Conservation (phyloP, 805 yeast genomes). For the Saccharomyces paradoxus region DNA sequence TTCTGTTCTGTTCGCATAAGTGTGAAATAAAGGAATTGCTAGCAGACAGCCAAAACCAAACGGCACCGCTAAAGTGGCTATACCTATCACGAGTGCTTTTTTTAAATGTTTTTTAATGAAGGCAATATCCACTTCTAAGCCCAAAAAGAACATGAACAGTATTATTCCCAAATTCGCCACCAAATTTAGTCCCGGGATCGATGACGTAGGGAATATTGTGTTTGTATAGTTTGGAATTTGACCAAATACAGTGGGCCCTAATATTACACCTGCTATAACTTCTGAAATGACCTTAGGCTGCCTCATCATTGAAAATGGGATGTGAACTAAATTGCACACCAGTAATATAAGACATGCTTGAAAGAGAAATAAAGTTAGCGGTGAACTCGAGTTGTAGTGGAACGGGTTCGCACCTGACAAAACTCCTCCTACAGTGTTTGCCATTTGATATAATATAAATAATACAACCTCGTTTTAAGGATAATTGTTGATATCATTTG, state of each 20-base stretch:
- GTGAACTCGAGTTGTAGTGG: conserved; percentile 47
- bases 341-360: conserved; percentile 57
- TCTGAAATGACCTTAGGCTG: conserved; percentile 82
- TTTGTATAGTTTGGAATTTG: conserved; percentile 57
- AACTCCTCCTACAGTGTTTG: conserved; percentile 48
- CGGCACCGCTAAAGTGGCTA: conserved; percentile 67
- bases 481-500: not conserved
- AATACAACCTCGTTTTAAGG: not conserved
- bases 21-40: conserved; percentile 57
- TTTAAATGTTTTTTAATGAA: conserved; percentile 53
- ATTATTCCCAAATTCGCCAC: conserved; percentile 72
- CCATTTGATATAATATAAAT: conserved; percentile 6
- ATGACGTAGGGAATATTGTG: conserved; percentile 54
- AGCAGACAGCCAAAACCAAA: conserved; percentile 72
- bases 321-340: conserved; percentile 51
- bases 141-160: conserved; percentile 65
- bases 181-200: conserved; percentile 55
- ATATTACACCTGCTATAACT: conserved; percentile 64
- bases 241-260: conserved; percentile 74
- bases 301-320: conserved; percentile 50
- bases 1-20: conserved; percentile 35
- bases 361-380: conserved; percentile 61
- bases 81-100: conserved; percentile 61
- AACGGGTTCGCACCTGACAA: conserved; percentile 68
- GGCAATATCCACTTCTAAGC: conserved; percentile 66